phyloP scores from a whole-genome alignment of 2,329 filamentous ascomycete genomes.

The Scytalidium lignicola region DNA sequence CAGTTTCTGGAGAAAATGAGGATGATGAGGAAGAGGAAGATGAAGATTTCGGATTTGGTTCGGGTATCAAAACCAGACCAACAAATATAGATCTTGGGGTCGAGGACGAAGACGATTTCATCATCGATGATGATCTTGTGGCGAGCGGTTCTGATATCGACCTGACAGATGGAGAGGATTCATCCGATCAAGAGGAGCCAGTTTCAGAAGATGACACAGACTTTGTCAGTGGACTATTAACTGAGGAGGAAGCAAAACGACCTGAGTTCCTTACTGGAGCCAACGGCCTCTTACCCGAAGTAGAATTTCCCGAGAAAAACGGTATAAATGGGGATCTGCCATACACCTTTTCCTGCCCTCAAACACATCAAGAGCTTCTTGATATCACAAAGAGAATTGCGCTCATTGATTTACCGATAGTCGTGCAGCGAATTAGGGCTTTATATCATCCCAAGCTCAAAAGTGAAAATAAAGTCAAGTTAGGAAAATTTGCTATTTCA shows the following conservation, averaged over 20 bases:
- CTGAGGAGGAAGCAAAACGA: constrained; percentile 50
- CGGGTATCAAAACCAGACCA: constrained; percentile 48
- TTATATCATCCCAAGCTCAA: constrained; percentile 87
- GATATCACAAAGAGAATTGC: constrained; percentile 57
- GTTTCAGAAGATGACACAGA: constrained; percentile 50
- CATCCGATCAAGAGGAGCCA: constrained; percentile 36
- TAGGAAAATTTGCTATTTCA: constrained; percentile 60
- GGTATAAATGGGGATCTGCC: constrained; percentile 54
- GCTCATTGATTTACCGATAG: constrained; percentile 62
- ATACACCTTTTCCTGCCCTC: constrained; percentile 82
- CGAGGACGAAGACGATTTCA: constrained; percentile 91
- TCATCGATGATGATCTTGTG: constrained; percentile 83
- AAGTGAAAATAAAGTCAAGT: constrained; percentile 77
- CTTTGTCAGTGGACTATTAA: constrained; percentile 65
- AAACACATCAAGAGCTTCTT: constrained; percentile 69
- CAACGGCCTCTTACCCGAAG: constrained; percentile 38
- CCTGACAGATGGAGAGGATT: constrained; percentile 46
- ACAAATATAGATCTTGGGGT: constrained; percentile 58
- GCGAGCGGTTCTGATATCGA: constrained; percentile 74
- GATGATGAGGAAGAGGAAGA: constrained; percentile 38
- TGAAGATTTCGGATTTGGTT: constrained; percentile 56
- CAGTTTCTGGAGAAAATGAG: constrained; percentile 32
- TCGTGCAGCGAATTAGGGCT: constrained; percentile 84
- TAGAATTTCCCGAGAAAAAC: constrained; percentile 30
- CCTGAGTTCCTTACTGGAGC: constrained; percentile 43